Base-by-base conservation (phyloP, 495 filamentous ascomycete species). In the Tuber microsphaerosporum region DNA sequence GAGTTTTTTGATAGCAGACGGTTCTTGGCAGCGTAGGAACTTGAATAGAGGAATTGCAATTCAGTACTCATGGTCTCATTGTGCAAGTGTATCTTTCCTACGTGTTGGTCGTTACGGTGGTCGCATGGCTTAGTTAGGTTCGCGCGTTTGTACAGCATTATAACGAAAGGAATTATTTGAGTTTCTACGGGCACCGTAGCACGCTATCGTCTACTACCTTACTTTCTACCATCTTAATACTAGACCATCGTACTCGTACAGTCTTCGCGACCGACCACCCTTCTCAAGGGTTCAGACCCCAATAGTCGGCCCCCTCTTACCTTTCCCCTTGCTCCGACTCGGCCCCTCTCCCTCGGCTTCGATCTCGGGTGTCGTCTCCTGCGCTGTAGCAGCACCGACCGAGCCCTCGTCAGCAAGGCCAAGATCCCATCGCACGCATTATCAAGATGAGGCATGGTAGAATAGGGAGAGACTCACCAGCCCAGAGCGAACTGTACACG, bases 401-500 rank as follows among this genome's bases (percentile, higher is more conserved):
- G 65, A 39, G n/a, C 39, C 20, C 39, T 46, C 73, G 45, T 74
- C 71, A 43, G 31, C 26, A 26, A 68, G 70, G 48, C 70, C 51
- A 45, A 42, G 61, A 26, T 39, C 45, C 56, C 12, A 22, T n/a
- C 45, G 71, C 74, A 70, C 41, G 71, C 39, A 75, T 26, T 26
- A 65, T 73, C 77, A 71, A 78, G 75, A 56, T 26, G n/a, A 16
- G 72, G 51, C 17, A 31, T 20, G 26, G 26, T 31, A n/a, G 39
- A 3, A 22, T 12, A 17, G 69, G 17, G 73, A 48, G 69, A 45
- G 43, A 85, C 89, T 87, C 84, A 93, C 91, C 91, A 84, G 92
- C 93, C 95, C 95, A 99, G 46, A 98, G 85, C 81, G 96, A 90
- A 12, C 91, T 89, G 85, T 99, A 99, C 14, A 97, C 86, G 8